These are phyloP conservation scores for Prunus padus DNA, from an alignment of 306 rosid genomes.

Conservation along the genomic window DNA sequence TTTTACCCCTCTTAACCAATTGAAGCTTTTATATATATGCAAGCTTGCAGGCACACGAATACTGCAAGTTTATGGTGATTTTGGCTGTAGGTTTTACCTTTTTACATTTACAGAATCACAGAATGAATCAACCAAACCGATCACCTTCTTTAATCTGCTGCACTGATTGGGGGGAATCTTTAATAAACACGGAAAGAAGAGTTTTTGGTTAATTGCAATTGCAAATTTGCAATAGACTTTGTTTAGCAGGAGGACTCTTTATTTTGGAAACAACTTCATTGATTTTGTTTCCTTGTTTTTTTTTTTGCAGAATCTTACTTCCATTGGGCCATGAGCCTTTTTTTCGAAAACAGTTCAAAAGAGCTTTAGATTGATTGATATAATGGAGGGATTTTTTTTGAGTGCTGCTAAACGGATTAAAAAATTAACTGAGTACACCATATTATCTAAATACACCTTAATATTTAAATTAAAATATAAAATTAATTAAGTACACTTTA, in stretches of 20 bases:
- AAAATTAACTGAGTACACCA: no score
- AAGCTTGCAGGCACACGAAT: not conserved
- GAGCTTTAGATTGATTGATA: slow-evolving; percentile 2
- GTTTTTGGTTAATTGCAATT: not conserved
- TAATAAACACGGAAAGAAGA: not conserved
- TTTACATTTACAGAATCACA: not conserved
- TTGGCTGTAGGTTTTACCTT: not conserved
- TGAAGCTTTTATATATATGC: not conserved
- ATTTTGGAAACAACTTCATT: not conserved
- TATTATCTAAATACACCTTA: no score
- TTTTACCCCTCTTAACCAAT: not conserved
- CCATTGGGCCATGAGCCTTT: not conserved
- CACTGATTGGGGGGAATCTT: not conserved
- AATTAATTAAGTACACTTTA: no score
- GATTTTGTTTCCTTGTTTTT: not conserved
- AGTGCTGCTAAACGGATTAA: no score
- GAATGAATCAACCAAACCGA: not conserved
- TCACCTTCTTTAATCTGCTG: not conserved
- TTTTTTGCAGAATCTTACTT: not conserved
- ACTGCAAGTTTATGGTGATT: not conserved
- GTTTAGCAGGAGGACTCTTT: not conserved
- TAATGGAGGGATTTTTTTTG: no score
- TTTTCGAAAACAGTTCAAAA: not conserved
- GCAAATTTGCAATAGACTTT: not conserved
- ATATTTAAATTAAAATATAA: no score